Base-by-base conservation (phyloP, 805 yeast genomes). In the Komagataella kurtzmanii region DNA sequence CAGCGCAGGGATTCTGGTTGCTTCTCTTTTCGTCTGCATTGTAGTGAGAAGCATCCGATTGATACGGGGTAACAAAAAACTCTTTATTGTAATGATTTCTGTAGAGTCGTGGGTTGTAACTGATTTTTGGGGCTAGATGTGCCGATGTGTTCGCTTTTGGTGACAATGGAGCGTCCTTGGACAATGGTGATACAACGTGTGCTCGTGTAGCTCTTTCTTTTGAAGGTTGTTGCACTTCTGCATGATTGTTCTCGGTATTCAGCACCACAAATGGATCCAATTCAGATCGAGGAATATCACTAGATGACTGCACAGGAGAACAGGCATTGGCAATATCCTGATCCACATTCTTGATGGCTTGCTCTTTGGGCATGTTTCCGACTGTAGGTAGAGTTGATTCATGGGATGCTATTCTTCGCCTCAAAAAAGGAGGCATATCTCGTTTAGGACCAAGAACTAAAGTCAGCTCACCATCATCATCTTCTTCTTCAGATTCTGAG, bases 41-140 rank as follows among this genome's bases (percentile, higher is more conserved):
- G 51, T 66, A 58, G 59, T 71, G 76, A 24, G 64, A 56, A 1
- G 75, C 68, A 44, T 63, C 60, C 4, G 52, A 50, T 2, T 74
- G 74, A 53, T 72, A 70, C 17, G 76, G 73, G n/a, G 60, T 58
- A 36, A 59, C 55, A 6, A 61, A 57, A n/a, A 70, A 73, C 18
- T 68, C 72, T 52, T 72, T 74, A 49, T 66, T 66, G 58, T 75
- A 75, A 55, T 76, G 80, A 54, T 75, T 76, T 45, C 67, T 69
- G 61, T 63, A 73, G 46, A 60, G 63, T 54, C 59, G 56, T 50
- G 65, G 43, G 54, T 51, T 10, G 46, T 50, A 46, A 7, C 30
- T 17, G 8, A 50, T 44, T 12, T 46, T 23, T 5, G 47, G n/a
- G 8, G 51, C 47, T 17, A n/a, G 6, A 12, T 44, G 44, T 10